Evolutionary conservation across 1,284 basidiomycete genomes (phyloP), one percentile per base, ranked within the genome.

Genomic region (Heimioporus retisporus): DNA sequence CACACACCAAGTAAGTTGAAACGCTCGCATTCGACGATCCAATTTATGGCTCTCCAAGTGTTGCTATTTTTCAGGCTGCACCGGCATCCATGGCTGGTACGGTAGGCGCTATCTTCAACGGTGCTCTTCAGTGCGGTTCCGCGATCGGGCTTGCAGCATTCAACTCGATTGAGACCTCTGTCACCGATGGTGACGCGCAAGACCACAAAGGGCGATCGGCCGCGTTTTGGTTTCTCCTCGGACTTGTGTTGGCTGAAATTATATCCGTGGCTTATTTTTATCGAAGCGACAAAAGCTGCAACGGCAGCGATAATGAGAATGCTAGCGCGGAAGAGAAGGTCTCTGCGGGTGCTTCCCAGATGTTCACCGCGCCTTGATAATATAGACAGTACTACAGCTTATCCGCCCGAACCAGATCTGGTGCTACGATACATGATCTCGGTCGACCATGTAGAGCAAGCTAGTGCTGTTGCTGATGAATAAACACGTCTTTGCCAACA

Each of bases 51-150:
- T 42, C 28, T 64, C 19, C 28, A 60, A 88, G 85, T 70, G 85
- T 89, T 65, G 85, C 86, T 16, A 82, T 88, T 54, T 84, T 89
- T 76, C 81, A 80, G 55, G 80, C 79, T 21, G 80, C 81, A 4
- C 87, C 87, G 3, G 65, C 84, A 6, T 77, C 80, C 21, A 83
- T 85, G 75, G 81, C 86, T 1, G 88, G 88, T 53, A 85, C 83
- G 1, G 83, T 87, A 4, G 86, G 86, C 21, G 88, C 88, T 3
- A 83, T 89, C 43, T 87, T 88, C 78, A 86, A 86, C 65, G 81
- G 82, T 28, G 85, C 85, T 15, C 80, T 88, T 0, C 86, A 89
- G 73, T 78, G 86, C 60, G 87, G 88, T 28, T 81, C 81, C 6
- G 88, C 87, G 3, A 75, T 85, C 28, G 85, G 84, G 19, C 76